These are phyloP conservation scores for Suhomyces atakaporum DNA, from an alignment of 1,139 yeast genomes.

Conservation along the genomic window DNA sequence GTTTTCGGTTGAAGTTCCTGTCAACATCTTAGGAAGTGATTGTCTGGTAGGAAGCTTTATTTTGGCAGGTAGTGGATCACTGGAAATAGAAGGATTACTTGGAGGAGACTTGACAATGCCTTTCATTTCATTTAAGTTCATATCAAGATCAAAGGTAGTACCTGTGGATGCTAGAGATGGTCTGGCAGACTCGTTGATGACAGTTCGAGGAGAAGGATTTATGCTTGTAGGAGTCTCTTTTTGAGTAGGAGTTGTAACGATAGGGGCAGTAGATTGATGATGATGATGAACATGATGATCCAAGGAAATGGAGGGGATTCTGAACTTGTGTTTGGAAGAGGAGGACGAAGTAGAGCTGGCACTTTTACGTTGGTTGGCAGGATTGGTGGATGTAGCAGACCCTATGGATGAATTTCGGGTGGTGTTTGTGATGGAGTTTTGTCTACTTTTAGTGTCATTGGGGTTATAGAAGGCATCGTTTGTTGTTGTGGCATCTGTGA, in stretches of 20 bases:
- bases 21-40: constrained; percentile 11
- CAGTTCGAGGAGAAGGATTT: constrained; percentile 4
- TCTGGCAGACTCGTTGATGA: constrained; percentile 6
- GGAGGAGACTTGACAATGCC: constrained; percentile 48
- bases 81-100: constrained; percentile 1
- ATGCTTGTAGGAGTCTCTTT: constrained; percentile 1
- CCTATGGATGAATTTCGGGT: constrained; percentile 14
- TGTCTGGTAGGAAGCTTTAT: constrained; percentile 10
- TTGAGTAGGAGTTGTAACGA: constrained; percentile 7
- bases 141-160: constrained; percentile 41
- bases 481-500: neutral
- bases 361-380: constrained; percentile 19
- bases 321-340: constrained; percentile 36
- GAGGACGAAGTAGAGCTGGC: constrained; percentile 22
- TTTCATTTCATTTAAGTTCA: constrained; percentile 53
- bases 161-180: constrained; percentile 5
- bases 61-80: constrained; percentile 1
- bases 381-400: constrained; percentile 4
- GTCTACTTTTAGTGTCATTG: constrained; percentile 12
- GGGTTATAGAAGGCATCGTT: constrained; percentile 8
- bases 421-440: constrained; percentile 14
- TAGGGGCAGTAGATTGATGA: too few relatives aligned
- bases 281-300: constrained; percentile 25
- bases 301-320: constrained; percentile 38
- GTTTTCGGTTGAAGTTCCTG: constrained; percentile 5